Conservation (phyloP, 2,329 filamentous ascomycete genomes). For the Fusarium annulatum region DNA sequence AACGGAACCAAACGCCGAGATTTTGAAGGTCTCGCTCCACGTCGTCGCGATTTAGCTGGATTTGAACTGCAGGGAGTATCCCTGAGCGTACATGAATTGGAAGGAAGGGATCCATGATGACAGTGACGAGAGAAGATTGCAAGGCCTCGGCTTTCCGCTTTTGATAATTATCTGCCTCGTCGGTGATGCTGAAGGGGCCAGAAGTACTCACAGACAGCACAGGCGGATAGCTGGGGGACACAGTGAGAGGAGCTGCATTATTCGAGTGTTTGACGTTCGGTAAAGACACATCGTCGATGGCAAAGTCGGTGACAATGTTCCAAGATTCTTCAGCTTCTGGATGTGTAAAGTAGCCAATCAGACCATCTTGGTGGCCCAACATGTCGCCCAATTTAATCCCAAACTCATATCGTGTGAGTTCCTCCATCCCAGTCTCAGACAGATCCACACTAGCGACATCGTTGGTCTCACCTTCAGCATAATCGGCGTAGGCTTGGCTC, state of each 20-base stretch:
- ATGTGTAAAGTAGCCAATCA: background rate
- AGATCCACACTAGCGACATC: rapidly evolving
- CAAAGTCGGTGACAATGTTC: background rate
- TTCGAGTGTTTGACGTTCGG: background rate
- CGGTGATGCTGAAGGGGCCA: background rate
- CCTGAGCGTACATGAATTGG: background rate
- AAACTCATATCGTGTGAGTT: background rate
- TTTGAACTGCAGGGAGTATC: background rate
- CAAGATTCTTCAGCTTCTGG: background rate
- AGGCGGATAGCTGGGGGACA: background rate
- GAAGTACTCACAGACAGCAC: background rate
- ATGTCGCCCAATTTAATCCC: background rate
- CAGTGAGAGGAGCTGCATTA: background rate
- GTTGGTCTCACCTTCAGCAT: background rate
- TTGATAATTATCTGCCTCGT: background rate
- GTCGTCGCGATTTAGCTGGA: background rate
- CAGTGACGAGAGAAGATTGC: background rate
- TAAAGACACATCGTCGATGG: background rate
- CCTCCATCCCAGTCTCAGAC: background rate
- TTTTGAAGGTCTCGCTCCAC: background rate
- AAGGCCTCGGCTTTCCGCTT: background rate
- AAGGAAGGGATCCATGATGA: background rate
- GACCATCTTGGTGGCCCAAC: background rate
- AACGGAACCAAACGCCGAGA: background rate
- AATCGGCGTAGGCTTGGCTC: background rate